Percentiles rank a stretch among this genome's conserved stretches.
These are phyloP conservation scores for Cystofilobasidium macerans DNA, from an alignment of 768 basidiomycete genomes.

Conservation along the genomic window DNA sequence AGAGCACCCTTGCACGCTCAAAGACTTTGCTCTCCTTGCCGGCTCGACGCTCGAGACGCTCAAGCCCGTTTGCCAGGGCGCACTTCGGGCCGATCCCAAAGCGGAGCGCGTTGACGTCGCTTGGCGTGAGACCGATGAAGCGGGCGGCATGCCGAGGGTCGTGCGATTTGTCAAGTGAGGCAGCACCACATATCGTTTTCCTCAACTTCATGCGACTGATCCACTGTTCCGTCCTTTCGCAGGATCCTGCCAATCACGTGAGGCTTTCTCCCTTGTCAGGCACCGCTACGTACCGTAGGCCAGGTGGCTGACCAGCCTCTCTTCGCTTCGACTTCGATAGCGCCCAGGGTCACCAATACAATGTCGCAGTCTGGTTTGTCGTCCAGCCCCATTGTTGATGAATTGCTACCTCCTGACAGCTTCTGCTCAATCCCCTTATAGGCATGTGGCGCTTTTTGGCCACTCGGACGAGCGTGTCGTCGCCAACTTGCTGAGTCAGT, in stretches of 20 bases:
- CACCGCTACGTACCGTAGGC: not conserved
- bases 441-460: constrained; percentile 28
- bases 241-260: constrained; percentile 19
- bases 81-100: constrained; percentile 23
- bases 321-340: not conserved
- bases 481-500: constrained; percentile 4
- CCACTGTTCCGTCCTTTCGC: not conserved
- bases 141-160: not conserved
- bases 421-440: constrained; percentile 1
- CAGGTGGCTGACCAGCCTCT: not conserved
- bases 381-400: not conserved
- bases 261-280: not conserved
- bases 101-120: constrained; percentile 21
- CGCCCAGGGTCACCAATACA: constrained; percentile 21
- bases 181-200: not conserved
- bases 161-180: not conserved
- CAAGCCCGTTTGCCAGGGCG: constrained; percentile 13
- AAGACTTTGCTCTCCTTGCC: constrained; percentile 24
- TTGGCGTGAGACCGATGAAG: constrained; percentile 14
- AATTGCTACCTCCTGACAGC: not conserved
- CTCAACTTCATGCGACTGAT: not conserved
- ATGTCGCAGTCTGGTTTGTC: constrained; percentile 18
- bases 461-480: constrained; percentile 13
- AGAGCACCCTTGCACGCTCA: constrained; percentile 30
- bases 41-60: constrained; percentile 22